Evolutionary conservation across 2,329 filamentous ascomycete species (phyloP).

Genomic region (Aspergillus sp.): DNA sequence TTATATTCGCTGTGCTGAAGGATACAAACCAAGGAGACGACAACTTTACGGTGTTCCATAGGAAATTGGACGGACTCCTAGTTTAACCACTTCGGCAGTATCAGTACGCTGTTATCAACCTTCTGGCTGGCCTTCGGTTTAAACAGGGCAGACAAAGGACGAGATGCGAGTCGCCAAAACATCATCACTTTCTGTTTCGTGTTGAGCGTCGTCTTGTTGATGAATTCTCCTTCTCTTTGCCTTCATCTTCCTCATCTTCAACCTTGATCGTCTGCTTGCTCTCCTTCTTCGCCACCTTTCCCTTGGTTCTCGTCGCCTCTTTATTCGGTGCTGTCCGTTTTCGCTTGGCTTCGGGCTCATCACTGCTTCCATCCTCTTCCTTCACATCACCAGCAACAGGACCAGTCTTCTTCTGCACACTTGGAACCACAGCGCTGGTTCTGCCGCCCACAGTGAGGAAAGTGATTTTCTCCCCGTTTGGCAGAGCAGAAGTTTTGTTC

Average conservation of each 20-base stretch:
- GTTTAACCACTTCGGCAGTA: slow-evolving; percentile 15
- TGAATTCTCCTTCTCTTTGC: slow-evolving; percentile 10
- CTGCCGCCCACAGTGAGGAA: slow-evolving; percentile 88
- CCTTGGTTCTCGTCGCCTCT: slow-evolving; percentile 14
- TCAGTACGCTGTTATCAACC: neutral
- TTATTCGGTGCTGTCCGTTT: slow-evolving; percentile 33
- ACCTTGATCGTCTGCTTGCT: slow-evolving; percentile 23
- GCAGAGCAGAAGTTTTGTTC: slow-evolving; percentile 63
- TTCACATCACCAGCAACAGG: slow-evolving; percentile 55
- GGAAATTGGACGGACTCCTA: slow-evolving; percentile 28
- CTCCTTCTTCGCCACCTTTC: neutral
- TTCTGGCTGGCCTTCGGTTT: neutral
- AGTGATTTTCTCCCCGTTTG: slow-evolving; percentile 79
- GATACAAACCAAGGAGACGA: slow-evolving; percentile 23
- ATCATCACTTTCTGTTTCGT: slow-evolving; percentile 24
- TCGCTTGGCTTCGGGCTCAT: slow-evolving; percentile 29
- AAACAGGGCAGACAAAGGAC: neutral
- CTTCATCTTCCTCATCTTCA: slow-evolving; percentile 23
- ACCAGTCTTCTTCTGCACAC: slow-evolving; percentile 78
- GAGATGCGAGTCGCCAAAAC: neutral
- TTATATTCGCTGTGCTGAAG: slow-evolving; percentile 64
- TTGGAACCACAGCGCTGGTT: slow-evolving; percentile 85
- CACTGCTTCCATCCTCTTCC: slow-evolving; percentile 26
- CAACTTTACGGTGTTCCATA: slow-evolving; percentile 34
- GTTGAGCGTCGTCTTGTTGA: slow-evolving; percentile 31